phyloP scores from a whole-genome alignment of 2,329 filamentous ascomycete genomes.

The Ascochyta koolunga region DNA sequence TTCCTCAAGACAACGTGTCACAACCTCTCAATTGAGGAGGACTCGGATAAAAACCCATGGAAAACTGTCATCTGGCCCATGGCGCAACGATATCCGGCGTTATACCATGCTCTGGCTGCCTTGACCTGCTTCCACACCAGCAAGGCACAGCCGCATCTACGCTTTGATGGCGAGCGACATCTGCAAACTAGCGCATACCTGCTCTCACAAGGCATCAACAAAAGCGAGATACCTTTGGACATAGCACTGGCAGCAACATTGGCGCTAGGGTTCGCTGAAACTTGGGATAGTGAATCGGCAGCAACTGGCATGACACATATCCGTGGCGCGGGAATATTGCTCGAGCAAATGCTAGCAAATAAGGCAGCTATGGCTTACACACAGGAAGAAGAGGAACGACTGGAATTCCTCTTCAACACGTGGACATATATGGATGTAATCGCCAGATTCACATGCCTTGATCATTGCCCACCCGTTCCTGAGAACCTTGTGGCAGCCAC shows the following conservation, averaged over 20 bases:
- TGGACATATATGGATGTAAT: slow-evolving; percentile 77
- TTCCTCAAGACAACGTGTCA: slow-evolving; percentile 68
- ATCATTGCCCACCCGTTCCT: slow-evolving; percentile 59
- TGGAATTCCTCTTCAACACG: slow-evolving; percentile 70
- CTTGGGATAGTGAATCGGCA: slow-evolving; percentile 68
- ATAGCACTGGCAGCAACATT: slow-evolving; percentile 70
- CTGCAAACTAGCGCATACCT: slow-evolving; percentile 65
- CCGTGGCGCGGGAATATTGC: slow-evolving; percentile 65
- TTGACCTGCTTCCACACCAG: slow-evolving; percentile 71
- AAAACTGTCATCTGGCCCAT: slow-evolving; percentile 71
- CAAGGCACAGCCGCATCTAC: slow-evolving; percentile 60
- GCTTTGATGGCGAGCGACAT: slow-evolving; percentile 67
- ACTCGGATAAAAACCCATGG: slow-evolving; percentile 71
- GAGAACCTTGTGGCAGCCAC: slow-evolving; percentile 37
- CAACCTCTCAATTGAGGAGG: slow-evolving; percentile 72
- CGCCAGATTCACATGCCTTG: slow-evolving; percentile 67
- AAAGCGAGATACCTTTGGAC: slow-evolving; percentile 65
- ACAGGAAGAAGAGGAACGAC: slow-evolving; percentile 49
- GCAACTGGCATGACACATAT: slow-evolving; percentile 70
- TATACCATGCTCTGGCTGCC: slow-evolving; percentile 70
- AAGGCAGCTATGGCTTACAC: slow-evolving; percentile 45
- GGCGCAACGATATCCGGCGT: slow-evolving; percentile 64
- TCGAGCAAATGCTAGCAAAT: slow-evolving; percentile 62
- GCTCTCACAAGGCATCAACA: slow-evolving; percentile 58
- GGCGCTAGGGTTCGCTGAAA: slow-evolving; percentile 69